phyloP scores from a whole-genome alignment of 257 asterid species.

The Prunella vulgaris region DNA sequence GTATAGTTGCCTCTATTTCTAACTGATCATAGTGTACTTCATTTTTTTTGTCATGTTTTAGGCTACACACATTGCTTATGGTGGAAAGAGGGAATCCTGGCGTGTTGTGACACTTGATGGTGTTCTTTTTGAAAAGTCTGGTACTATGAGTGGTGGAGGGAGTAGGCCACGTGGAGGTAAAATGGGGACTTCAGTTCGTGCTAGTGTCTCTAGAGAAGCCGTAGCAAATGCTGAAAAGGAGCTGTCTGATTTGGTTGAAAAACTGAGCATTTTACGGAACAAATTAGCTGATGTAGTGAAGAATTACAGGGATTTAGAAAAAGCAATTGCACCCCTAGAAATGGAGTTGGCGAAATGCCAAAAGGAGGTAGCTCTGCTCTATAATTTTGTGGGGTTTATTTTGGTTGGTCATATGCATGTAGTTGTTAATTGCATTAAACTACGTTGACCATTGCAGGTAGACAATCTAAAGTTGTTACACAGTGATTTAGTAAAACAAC shows the following conservation, averaged over 20 bases:
- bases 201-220: constrained; percentile 77
- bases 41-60: constrained; percentile 28
- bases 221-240: constrained; percentile 74
- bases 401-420: constrained; percentile 4
- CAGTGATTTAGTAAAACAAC: constrained; percentile 69
- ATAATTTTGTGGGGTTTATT: background rate
- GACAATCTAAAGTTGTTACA: constrained; percentile 61
- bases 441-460: constrained; percentile 39
- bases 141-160: constrained; percentile 99
- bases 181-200: constrained; percentile 86
- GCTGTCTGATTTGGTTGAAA: constrained; percentile 58
- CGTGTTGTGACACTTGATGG: constrained; percentile 95
- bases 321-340: constrained; percentile 59
- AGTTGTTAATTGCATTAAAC: no score
- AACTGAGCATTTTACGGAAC: constrained; percentile 40
- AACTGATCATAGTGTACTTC: background rate
- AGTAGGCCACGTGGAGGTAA: constrained; percentile 90
- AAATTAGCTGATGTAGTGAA: constrained; percentile 54
- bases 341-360: constrained; percentile 80
- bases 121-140: constrained; percentile 87
- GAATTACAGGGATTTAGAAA: constrained; percentile 57
- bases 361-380: constrained; percentile 58
- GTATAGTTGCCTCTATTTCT: background rate
- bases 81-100: constrained; percentile 60
- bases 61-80: constrained; percentile 93